A percentile compares a stretch with the other conserved stretches of the same genome.
Evolutionary conservation across 345 rosid genomes (phyloP).

Genomic region (Draba incana): DNA sequence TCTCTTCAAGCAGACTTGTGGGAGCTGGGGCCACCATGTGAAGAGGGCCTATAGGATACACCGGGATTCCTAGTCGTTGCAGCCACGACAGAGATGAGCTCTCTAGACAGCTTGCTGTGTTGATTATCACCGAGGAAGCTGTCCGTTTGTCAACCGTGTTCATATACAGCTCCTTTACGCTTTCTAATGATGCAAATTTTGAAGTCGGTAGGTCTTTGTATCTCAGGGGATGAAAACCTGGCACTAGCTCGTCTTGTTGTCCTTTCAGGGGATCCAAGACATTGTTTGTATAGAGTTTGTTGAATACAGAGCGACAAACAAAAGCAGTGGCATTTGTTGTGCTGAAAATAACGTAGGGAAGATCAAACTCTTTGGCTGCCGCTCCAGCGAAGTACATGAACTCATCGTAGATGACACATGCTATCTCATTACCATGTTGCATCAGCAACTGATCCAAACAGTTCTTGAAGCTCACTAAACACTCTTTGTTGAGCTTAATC

Average conservation of each 20-base stretch:
- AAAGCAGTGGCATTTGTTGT: constrained; percentile 37
- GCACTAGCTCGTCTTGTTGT: constrained; percentile 25
- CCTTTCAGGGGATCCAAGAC: constrained; percentile 1
- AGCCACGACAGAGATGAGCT: constrained; percentile 17
- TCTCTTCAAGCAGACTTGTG: constrained; percentile 21
- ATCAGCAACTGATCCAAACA: constrained; percentile 21
- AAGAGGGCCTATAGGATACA: constrained; percentile 37
- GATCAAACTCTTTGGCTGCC: constrained; percentile 17
- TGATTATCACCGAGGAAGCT: constrained; percentile 34
- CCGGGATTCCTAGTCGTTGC: constrained; percentile 12
- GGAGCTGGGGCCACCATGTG: constrained; percentile 9
- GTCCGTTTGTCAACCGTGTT: constrained; percentile 23
- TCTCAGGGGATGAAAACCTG: constrained; percentile 28
- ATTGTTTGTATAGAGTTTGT: constrained; percentile 4
- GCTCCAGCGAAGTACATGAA: constrained; percentile 34
- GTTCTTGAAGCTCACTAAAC: constrained; percentile 21
- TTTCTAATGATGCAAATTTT: constrained; percentile 12
- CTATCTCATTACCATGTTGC: constrained; percentile 29
- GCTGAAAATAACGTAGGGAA: constrained; percentile 32
- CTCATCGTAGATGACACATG: constrained; percentile 51
- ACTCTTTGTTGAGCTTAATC: constrained; percentile 27
- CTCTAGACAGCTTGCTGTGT: constrained; percentile 37
- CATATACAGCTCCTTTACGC: neutral
- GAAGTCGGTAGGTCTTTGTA: constrained; percentile 31
- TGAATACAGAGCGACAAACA: constrained; percentile 16